A percentile compares a stretch with the other conserved stretches of the same genome.
Evolutionary conservation across 352 stramenopile genomes (phyloP).

Genomic region (Phytophthora europaea): DNA sequence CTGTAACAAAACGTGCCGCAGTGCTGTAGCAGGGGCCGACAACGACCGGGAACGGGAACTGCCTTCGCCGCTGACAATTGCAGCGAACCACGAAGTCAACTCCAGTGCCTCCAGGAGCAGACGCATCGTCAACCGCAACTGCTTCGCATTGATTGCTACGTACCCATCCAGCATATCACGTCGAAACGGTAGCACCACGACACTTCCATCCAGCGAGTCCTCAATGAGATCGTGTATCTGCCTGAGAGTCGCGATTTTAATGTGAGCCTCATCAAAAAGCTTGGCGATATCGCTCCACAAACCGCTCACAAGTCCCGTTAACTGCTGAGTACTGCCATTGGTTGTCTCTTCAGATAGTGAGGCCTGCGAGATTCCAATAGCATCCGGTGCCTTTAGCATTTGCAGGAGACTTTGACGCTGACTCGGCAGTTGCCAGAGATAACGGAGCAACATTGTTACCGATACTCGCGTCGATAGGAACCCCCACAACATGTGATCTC

Average conservation of each 20-base stretch:
- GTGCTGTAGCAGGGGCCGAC: conserved; percentile 21
- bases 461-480: conserved; percentile 74
- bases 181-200: conserved; percentile 57
- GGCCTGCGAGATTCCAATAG: conserved; percentile 21
- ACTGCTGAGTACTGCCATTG: conserved; percentile 44
- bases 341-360: conserved; percentile 19
- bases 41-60: conserved; percentile 34
- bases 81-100: conserved; percentile 69
- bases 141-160: conserved; percentile 78
- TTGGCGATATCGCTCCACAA: conserved; percentile 80
- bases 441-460: conserved; percentile 66
- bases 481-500: conserved; percentile 78
- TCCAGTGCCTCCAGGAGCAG: conserved; percentile 74
- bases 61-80: conserved; percentile 51
- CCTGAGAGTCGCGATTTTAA: conserved; percentile 67
- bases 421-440: conserved; percentile 70
- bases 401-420: conserved; percentile 50
- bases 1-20: conserved; percentile 55
- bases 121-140: conserved; percentile 70
- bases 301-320: conserved; percentile 67
- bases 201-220: conserved; percentile 43
- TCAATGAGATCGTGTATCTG: conserved; percentile 75
- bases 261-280: conserved; percentile 72
- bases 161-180: conserved; percentile 70
- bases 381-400: conserved; percentile 29